Percentiles rank a stretch among this genome's conserved stretches.
Conservation (phyloP, 78 protist species). For the Monocercomonoides exilis region DNA sequence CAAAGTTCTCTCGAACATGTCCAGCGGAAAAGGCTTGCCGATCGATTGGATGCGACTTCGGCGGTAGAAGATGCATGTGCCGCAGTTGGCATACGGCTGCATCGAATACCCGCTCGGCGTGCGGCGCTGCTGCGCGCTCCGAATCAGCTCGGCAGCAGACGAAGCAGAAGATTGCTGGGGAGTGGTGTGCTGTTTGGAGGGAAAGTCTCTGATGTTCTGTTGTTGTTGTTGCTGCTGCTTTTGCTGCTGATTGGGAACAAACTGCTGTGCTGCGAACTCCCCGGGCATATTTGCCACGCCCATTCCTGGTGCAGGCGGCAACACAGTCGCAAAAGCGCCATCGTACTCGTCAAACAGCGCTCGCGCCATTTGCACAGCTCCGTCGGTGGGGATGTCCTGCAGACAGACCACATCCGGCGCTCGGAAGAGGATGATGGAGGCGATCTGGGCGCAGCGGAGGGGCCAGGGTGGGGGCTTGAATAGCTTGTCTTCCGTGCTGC, state of each 20-base stretch:
- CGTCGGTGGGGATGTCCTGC: background rate
- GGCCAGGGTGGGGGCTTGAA: too few species aligned
- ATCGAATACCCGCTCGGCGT: background rate
- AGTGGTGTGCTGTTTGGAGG: too few species aligned
- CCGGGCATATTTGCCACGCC: too few species aligned
- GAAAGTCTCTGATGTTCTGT: too few species aligned
- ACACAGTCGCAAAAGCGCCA: background rate
- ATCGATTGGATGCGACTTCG: background rate
- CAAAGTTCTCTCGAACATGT: background rate
- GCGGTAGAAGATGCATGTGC: background rate
- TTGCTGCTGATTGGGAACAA: too few species aligned
- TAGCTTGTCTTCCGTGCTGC: too few species aligned
- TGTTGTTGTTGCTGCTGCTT: too few species aligned
- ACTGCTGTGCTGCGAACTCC: too few species aligned
- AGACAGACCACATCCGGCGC: background rate
- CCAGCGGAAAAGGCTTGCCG: background rate
- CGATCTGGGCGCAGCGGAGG: background rate
- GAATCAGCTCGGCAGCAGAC: too few species aligned
- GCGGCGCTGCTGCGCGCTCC: too few species aligned
- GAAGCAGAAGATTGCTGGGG: too few species aligned
- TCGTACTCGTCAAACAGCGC: background rate
- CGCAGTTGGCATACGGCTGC: background rate
- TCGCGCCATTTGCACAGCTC: background rate
- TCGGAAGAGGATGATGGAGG: background rate
- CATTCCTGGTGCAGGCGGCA: too few species aligned